phyloP scores from a whole-genome alignment of 352 stramenopile species.

The Stephanocyclus meneghinianus region DNA sequence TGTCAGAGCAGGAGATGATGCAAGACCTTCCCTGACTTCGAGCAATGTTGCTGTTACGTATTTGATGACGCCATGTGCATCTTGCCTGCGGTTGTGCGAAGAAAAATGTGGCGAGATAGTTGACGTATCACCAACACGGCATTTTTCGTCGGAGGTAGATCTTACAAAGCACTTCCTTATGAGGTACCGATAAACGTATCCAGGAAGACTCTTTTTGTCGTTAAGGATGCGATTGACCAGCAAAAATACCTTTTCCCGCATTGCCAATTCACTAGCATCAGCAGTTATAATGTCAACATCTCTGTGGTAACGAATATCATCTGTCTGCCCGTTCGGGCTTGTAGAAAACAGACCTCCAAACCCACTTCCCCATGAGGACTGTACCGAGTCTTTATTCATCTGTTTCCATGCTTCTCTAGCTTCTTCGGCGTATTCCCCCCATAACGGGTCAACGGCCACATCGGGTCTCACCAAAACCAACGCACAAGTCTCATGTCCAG shows the following conservation, averaged over 20 bases:
- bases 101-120: slow-evolving; percentile 1
- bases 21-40: slow-evolving; percentile 68
- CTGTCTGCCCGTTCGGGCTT: slow-evolving; percentile 9
- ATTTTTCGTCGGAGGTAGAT: slow-evolving; percentile 31
- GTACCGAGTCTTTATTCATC: slow-evolving; percentile 32
- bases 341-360: slow-evolving; percentile 45
- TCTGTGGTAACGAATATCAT: slow-evolving; percentile 52
- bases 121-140: not conserved
- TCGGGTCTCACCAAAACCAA: slow-evolving; percentile 72
- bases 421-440: slow-evolving; percentile 60
- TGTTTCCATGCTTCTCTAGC: slow-evolving; percentile 42
- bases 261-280: slow-evolving; percentile 70
- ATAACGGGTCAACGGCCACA: slow-evolving; percentile 70
- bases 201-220: slow-evolving; percentile 75
- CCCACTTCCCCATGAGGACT: slow-evolving; percentile 23
- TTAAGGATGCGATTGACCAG: slow-evolving; percentile 76
- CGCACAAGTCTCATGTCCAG: slow-evolving; percentile 10
- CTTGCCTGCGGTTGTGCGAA: slow-evolving; percentile 48
- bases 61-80: slow-evolving; percentile 81
- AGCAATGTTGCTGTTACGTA: slow-evolving; percentile 78
- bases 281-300: slow-evolving; percentile 75
- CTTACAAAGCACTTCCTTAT: slow-evolving; percentile 56
- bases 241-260: slow-evolving; percentile 76
- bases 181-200: slow-evolving; percentile 72
- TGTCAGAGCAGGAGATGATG: slow-evolving; percentile 63